A percentile compares a stretch with the other conserved stretches of the same genome.
Evolutionary conservation across 805 yeast species (phyloP).

Genomic region (Nakazawaea pomicola): DNA sequence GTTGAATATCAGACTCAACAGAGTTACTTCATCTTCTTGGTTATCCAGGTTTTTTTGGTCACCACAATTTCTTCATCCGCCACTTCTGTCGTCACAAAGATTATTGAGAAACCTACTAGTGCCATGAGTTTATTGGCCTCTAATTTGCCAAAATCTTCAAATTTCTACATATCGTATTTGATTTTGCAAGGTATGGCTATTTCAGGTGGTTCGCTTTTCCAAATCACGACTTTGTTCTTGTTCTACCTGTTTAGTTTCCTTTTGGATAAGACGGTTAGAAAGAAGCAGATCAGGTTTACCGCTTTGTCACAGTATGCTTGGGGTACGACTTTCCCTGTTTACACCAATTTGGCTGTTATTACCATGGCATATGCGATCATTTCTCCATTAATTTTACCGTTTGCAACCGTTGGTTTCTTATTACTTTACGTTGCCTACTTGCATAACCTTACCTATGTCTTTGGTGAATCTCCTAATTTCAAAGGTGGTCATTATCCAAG

Average conservation of each 20-base stretch:
- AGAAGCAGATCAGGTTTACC: conserved; percentile 58
- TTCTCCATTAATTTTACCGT: conserved; percentile 77
- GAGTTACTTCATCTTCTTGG: conserved; percentile 64
- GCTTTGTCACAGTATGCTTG: conserved; percentile 49
- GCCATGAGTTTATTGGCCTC: conserved; percentile 57
- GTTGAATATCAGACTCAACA: conserved; percentile 64
- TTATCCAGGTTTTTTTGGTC: conserved; percentile 66
- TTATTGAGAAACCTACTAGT: conserved; percentile 51
- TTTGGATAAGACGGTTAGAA: conserved; percentile 62
- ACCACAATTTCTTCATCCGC: conserved; percentile 71
- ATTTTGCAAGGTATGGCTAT: conserved; percentile 64
- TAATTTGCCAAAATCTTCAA: conserved; percentile 70
- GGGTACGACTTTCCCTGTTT: conserved; percentile 79
- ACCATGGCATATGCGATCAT: conserved; percentile 64
- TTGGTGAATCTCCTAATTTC: conserved; percentile 61
- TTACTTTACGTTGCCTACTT: conserved; percentile 72
- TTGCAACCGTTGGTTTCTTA: conserved; percentile 66
- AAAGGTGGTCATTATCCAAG: conserved; percentile 84
- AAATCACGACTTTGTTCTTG: conserved; percentile 51
- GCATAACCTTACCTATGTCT: conserved; percentile 72
- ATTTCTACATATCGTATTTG: conserved; percentile 65
- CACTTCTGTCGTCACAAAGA: conserved; percentile 58
- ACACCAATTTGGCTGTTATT: conserved; percentile 66
- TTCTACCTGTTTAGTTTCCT: conserved; percentile 53
- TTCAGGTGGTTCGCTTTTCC: conserved; percentile 61